These are phyloP conservation scores for Hypericum androsaemum DNA, from an alignment of 345 rosid species.

Conservation along the genomic window DNA sequence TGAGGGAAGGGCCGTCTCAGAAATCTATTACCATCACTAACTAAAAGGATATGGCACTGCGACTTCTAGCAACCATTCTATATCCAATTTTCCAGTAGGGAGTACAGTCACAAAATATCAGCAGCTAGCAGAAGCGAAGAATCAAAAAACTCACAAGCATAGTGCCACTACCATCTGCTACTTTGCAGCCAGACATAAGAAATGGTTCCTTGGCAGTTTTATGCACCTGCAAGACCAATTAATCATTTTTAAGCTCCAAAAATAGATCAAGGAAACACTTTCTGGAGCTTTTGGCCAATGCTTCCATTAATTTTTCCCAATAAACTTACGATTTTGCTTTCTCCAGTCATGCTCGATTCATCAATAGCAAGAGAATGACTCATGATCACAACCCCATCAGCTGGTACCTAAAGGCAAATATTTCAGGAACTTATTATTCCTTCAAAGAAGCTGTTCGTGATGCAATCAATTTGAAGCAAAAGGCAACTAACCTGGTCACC, in stretches of 20 bases:
- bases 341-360: constrained; percentile 12
- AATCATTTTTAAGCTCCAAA: neutral
- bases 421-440: neutral
- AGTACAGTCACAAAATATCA: too few species aligned
- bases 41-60: too few species aligned
- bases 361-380: constrained; percentile 10
- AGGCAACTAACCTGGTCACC: constrained; percentile 2
- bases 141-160: constrained; percentile 1
- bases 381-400: constrained; percentile 7
- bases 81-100: too few species aligned
- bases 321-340: constrained; percentile 8
- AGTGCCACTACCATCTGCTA: constrained; percentile 9
- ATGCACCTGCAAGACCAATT: neutral
- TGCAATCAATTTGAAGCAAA: neutral
- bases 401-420: constrained; percentile 3
- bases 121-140: too few species aligned
- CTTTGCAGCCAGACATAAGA: constrained; percentile 10
- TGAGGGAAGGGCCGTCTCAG: too few species aligned
- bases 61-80: too few species aligned
- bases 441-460: neutral
- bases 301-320: neutral
- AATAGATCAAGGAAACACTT: neutral
- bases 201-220: constrained; percentile 6
- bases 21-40: too few species aligned
- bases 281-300: too few species aligned